Percentiles rank a stretch among this genome's conserved stretches.
phyloP scores from a whole-genome alignment of 306 rosid species.

The Gastrolobium bilobum region DNA sequence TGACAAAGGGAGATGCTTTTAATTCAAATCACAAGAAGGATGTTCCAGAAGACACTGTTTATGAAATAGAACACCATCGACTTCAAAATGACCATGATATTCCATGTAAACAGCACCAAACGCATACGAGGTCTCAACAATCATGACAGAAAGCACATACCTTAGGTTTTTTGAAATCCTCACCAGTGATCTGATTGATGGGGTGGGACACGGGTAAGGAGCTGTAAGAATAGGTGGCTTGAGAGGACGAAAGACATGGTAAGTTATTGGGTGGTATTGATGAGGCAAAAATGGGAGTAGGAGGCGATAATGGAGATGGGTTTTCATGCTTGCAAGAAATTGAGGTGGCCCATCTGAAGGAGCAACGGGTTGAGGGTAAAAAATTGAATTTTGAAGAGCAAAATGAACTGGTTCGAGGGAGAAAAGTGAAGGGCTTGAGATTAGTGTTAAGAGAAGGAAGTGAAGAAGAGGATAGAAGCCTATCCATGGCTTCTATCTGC shows the following conservation, averaged over 20 bases:
- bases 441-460: conserved; percentile 57
- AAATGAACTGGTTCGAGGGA: conserved; percentile 51
- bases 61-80: conserved; percentile 1
- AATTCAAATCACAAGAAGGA: conserved; percentile 16
- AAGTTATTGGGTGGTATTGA: conserved; percentile 37
- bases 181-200: conserved; percentile 54
- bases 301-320: conserved; percentile 53
- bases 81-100: background rate
- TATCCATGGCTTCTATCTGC: conserved; percentile 73
- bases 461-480: conserved; percentile 82
- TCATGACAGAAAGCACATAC: conserved; percentile 49
- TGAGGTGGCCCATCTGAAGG: conserved; percentile 43
- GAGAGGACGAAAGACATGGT: conserved; percentile 38
- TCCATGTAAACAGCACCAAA: background rate
- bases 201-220: conserved; percentile 48
- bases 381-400: conserved; percentile 58
- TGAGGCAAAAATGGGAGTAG: conserved; percentile 24
- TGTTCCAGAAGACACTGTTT: conserved; percentile 12
- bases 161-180: conserved; percentile 58
- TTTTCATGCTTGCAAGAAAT: conserved; percentile 56
- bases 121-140: conserved; percentile 32
- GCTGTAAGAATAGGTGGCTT: conserved; percentile 38
- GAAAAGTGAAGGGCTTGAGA: conserved; percentile 50
- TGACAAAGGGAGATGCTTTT: conserved; percentile 9
- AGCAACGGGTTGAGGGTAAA: conserved; percentile 42